Conservation (phyloP, 2,329 filamentous ascomycete species). For the Colletotrichum coccodes region DNA sequence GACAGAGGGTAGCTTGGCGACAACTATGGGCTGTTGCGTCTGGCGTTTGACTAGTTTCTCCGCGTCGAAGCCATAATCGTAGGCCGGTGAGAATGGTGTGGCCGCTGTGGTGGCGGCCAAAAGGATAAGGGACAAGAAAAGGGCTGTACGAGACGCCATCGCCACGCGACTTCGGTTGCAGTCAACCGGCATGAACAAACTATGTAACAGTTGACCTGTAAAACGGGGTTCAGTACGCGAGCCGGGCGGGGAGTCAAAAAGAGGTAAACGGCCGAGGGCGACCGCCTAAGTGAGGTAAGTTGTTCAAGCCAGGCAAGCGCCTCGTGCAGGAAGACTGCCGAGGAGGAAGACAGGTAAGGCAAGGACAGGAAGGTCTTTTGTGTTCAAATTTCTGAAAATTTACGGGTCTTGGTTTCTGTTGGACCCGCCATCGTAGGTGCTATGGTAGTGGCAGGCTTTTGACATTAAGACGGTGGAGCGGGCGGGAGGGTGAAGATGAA, state of each 20-base stretch:
- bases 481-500: not conserved
- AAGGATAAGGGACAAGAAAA: slow-evolving; percentile 4
- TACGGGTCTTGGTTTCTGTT: not conserved
- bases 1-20: slow-evolving; percentile 52
- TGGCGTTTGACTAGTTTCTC: slow-evolving; percentile 52
- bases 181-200: not conserved
- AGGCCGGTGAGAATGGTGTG: slow-evolving; percentile 38
- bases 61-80: slow-evolving; percentile 63
- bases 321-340: not conserved
- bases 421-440: not conserved
- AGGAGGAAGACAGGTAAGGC: not conserved
- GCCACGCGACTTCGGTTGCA: not conserved
- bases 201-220: not conserved
- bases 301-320: not conserved
- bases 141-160: slow-evolving; percentile 6
- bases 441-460: not conserved
- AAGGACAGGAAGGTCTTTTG: not conserved
- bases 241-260: not conserved
- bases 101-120: not conserved
- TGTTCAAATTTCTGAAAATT: not conserved
- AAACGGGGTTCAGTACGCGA: not conserved
- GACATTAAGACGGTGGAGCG: too few species aligned
- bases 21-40: slow-evolving; percentile 49
- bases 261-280: not conserved
- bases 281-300: not conserved